Base-by-base conservation (phyloP, 2,329 filamentous ascomycete genomes). In the Raffaelea deltoideospora region DNA sequence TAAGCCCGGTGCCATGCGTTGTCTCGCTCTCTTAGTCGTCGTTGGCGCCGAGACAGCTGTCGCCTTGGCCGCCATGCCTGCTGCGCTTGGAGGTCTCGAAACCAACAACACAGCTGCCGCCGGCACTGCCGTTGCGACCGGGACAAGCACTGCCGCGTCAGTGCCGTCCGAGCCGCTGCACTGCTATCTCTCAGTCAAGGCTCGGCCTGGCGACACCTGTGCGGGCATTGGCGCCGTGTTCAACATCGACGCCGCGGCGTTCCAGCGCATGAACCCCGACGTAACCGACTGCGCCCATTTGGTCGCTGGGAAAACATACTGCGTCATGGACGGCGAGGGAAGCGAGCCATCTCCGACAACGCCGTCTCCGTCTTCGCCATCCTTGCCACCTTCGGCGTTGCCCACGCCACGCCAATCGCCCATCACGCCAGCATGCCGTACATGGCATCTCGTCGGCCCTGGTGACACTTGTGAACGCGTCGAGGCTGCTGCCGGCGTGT, bases 391-490 rank as follows among this genome's bases (percentile, higher is more conserved):
- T n/a, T 7, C 20, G 18, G 29, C 35, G n/a, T n/a, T n/a, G 28
- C 21, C 20, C 31, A 32, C 19, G 32, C 31, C 28, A 31, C 33
- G 24, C 10, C 33, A 39, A 29, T n/a, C 22, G 4, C 31, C 27
- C 22, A 37, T 40, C 27, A 34, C 31, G 21, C 10, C 26, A 1
- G 8, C 37, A 37, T 59, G 56, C 48, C 48, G 43, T 19, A 31
- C 42, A 23, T 57, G 50, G 48, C 52, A 54, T 43, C 48, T 43
- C 20, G 45, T 54, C 22, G 44, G 43, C 28, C 40, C 37, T 8
- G 53, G 53, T 31, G 53, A 58, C 37, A 44, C 33, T 7, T 60
- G 58, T 47, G 27, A 38, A 10, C 8, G 5, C 13, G 34, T 48
- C 21, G 39, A 34, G 21, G 9, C 11, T 14, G 29, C 37, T 10